These are phyloP conservation scores for Globisporangium cystogenes DNA, from an alignment of 352 stramenopile species.

Conservation along the genomic window DNA sequence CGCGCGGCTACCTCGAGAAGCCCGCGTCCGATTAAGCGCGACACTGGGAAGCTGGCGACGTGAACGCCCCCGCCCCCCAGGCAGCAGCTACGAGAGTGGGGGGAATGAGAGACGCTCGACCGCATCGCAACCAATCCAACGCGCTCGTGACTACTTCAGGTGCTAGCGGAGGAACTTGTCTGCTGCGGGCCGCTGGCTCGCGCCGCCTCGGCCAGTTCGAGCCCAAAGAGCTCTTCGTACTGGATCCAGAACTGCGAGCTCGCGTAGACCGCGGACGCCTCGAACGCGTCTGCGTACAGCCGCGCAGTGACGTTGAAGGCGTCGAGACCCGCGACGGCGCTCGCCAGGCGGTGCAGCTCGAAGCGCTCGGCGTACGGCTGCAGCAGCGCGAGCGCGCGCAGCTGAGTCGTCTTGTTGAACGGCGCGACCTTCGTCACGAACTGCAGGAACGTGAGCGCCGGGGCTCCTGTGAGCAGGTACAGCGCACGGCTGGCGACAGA, in stretches of 20 bases:
- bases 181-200: not conserved
- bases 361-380: constrained; percentile 30
- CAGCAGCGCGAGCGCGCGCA: constrained; percentile 35
- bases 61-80: too few relatives aligned
- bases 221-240: constrained; percentile 45
- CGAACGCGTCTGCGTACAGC: constrained; percentile 39
- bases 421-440: constrained; percentile 63
- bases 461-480: constrained; percentile 47
- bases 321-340: constrained; percentile 36
- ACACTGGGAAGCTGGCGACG: too few relatives aligned
- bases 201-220: constrained; percentile 17
- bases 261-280: constrained; percentile 10
- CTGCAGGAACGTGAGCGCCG: constrained; percentile 56
- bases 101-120: not conserved
- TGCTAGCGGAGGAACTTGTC: not conserved
- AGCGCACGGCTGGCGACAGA: constrained; percentile 33
- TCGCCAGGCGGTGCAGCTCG: constrained; percentile 51
- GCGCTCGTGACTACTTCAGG: not conserved
- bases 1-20: constrained; percentile 54
- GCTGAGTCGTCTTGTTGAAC: constrained; percentile 52
- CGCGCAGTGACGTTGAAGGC: constrained; percentile 27
- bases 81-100: not conserved
- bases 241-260: constrained; percentile 42
- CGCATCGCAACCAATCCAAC: not conserved
- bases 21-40: constrained; percentile 22